Conservation (phyloP, 768 basidiomycete genomes). For the Macrolepiota dolichaula region DNA sequence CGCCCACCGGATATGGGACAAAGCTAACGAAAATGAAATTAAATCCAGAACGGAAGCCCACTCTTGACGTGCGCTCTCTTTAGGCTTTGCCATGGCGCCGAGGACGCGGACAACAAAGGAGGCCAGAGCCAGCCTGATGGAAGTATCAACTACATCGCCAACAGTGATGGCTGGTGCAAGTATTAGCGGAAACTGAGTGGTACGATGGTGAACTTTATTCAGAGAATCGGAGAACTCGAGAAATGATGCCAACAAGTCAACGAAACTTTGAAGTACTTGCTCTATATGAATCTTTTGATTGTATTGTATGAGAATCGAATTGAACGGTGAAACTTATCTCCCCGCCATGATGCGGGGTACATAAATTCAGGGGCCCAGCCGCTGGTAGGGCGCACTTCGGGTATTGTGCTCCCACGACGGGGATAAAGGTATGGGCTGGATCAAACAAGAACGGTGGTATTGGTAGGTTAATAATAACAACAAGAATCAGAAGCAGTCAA, state of each 20-base stretch:
- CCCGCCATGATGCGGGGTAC: no score
- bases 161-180: constrained; percentile 43
- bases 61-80: constrained; percentile 42
- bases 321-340: no score
- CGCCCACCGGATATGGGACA: background rate
- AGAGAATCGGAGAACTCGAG: no score
- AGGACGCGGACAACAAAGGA: constrained; percentile 36
- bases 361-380: background rate
- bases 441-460: no score
- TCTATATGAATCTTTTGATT: no score
- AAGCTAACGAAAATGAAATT: constrained; percentile 6
- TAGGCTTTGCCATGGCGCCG: constrained; percentile 30
- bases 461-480: no score
- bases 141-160: constrained; percentile 34
- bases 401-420: background rate
- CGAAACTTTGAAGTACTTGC: no score
- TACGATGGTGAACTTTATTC: no score
- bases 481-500: no score
- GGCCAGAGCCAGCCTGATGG: constrained; percentile 43
- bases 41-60: constrained; percentile 34
- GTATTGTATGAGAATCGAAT: no score
- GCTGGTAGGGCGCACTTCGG: background rate
- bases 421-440: background rate
- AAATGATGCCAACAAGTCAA: no score
- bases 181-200: constrained; percentile 2